A percentile compares a stretch with the other conserved stretches of the same genome.
phyloP scores from a whole-genome alignment of 805 yeast species.

The Yarrowia deformans region DNA sequence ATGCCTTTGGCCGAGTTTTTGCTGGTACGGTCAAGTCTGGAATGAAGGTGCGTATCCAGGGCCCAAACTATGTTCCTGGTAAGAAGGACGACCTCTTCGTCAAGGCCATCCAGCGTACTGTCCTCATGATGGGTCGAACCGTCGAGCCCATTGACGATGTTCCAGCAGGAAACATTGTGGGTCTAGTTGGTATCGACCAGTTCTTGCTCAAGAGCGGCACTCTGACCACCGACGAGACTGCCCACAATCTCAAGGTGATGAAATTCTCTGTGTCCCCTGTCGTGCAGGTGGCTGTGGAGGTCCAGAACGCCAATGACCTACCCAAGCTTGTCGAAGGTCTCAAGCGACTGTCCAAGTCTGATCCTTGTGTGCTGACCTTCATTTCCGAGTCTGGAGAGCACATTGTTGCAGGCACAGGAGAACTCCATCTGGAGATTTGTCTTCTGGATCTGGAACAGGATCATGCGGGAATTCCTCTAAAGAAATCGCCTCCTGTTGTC shows the following conservation, averaged over 20 bases:
- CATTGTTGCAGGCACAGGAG: conserved; percentile 99
- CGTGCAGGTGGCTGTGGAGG: conserved; percentile 99
- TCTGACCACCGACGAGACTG: conserved; percentile 91
- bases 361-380: conserved; percentile 92
- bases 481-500: conserved; percentile 97
- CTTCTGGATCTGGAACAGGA: conserved; percentile 93
- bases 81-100: conserved; percentile 96
- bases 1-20: conserved; percentile 99
- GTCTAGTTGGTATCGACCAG: conserved; percentile 99
- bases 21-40: conserved; percentile 99
- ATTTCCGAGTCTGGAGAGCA: conserved; percentile 98
- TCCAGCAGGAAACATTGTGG: conserved; percentile 99
- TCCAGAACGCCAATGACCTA: conserved; percentile 98
- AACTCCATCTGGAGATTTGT: conserved; percentile 98
- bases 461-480: conserved; percentile 99
- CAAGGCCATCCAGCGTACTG: conserved; percentile 98
- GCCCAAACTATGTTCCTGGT: conserved; percentile 99
- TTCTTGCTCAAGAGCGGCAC: conserved; percentile 99
- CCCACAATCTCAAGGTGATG: conserved; percentile 99
- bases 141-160: conserved; percentile 98
- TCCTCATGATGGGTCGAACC: conserved; percentile 98
- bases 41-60: conserved; percentile 99
- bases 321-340: conserved; percentile 99
- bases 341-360: conserved; percentile 99
- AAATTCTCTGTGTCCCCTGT: conserved; percentile 99